phyloP scores from a whole-genome alignment of 495 filamentous ascomycete species.

The Lophiostoma macrostomum region DNA sequence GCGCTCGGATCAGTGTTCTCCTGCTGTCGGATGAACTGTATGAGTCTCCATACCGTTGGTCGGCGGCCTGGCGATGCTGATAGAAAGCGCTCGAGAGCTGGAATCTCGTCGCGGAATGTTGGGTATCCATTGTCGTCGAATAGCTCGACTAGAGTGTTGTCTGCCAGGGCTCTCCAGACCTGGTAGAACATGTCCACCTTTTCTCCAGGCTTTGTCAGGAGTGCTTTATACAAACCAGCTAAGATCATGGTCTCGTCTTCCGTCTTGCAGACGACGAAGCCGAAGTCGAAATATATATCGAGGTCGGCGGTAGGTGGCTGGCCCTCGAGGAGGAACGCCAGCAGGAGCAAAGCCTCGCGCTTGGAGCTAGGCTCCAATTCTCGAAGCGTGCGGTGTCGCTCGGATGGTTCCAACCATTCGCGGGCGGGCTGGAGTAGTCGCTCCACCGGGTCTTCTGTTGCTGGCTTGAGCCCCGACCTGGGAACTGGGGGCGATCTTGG shows the following conservation, averaged over 20 bases:
- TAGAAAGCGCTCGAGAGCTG: slow-evolving; percentile 1
- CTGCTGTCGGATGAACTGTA: slow-evolving; percentile 3
- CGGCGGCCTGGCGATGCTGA: background rate
- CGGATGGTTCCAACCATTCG: background rate
- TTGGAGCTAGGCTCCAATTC: background rate
- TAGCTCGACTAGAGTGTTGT: background rate
- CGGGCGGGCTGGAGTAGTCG: background rate
- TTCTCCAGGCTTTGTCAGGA: background rate
- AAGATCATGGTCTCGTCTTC: background rate
- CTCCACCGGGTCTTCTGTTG: background rate
- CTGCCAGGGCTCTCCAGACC: background rate
- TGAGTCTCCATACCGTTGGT: slow-evolving; percentile 3
- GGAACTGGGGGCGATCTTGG: too few relatives aligned
- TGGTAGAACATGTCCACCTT: background rate
- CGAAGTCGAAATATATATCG: slow-evolving; percentile 3
- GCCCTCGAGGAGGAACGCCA: background rate
- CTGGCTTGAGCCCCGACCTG: too few relatives aligned
- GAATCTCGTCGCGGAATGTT: background rate
- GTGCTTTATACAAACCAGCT: background rate
- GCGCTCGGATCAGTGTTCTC: background rate
- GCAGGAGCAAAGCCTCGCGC: background rate
- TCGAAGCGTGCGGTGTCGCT: background rate
- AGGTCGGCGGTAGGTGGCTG: background rate
- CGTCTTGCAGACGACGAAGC: background rate
- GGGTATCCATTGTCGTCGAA: slow-evolving; percentile 2